phyloP scores from a whole-genome alignment of 495 filamentous ascomycete species.

The Rostrohypoxylon terebratum region DNA sequence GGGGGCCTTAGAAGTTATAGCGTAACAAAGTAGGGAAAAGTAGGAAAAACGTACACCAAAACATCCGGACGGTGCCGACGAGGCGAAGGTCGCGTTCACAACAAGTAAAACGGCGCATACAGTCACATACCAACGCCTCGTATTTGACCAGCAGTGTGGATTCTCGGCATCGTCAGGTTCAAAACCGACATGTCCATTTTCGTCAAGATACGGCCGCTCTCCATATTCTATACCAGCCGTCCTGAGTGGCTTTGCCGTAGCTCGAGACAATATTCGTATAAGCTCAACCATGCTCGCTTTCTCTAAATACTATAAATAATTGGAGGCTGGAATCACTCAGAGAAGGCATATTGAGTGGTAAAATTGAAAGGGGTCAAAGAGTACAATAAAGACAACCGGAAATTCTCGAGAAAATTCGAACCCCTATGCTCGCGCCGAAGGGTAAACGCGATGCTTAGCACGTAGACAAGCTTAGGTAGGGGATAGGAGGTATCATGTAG shows the following conservation, averaged over 20 bases:
- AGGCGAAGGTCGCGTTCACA: conserved; percentile 66
- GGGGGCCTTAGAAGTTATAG: background rate
- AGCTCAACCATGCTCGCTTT: conserved; percentile 37
- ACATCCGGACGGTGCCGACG: conserved; percentile 62
- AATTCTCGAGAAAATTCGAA: background rate
- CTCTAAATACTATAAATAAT: background rate
- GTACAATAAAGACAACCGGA: conserved; percentile 23
- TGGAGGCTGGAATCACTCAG: background rate
- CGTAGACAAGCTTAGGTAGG: background rate
- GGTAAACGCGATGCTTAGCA: conserved; percentile 25
- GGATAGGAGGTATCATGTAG: conserved; percentile 19
- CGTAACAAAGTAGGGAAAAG: background rate
- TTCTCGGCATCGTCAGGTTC: conserved; percentile 61
- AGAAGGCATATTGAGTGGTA: background rate
- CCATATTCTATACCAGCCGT: conserved; percentile 41
- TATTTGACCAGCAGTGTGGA: conserved; percentile 63
- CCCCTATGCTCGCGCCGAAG: conserved; percentile 19
- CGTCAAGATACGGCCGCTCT: conserved; percentile 53
- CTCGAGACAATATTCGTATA: conserved; percentile 50
- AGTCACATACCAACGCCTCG: conserved; percentile 59
- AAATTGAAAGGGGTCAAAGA: conserved; percentile 8
- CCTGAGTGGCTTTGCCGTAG: conserved; percentile 55
- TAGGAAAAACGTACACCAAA: conserved; percentile 48
- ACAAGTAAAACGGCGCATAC: conserved; percentile 59
- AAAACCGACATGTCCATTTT: conserved; percentile 61